Evolutionary conservation across 2,329 filamentous ascomycete species (phyloP), one percentile per base, ranked within the genome.

Genomic region (Aschersonia sp.): DNA sequence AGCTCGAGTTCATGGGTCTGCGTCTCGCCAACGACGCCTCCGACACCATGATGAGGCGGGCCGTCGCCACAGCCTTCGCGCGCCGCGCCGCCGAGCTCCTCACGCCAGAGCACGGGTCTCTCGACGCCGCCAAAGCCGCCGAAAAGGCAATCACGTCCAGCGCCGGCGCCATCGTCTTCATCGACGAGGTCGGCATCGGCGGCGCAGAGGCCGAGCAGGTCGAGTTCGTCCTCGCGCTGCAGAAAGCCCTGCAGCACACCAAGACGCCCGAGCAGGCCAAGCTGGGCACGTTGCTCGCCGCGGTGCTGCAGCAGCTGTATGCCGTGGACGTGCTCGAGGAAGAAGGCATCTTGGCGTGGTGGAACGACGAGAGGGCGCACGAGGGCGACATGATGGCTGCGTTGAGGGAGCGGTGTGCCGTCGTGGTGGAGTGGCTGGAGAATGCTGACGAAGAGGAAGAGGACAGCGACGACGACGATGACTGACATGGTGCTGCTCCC

Each of bases 1-100:
- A 91, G 61, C 77, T 97, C 35, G 92, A 98, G 62, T 85, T 98
- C 52, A 94, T 89, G 71, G 86, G 88, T 44, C 73, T 97, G n/a
- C 84, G 91, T 9, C 86, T 98, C 63, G 84, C 83, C 48, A 87
- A 85, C 58, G 88, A 97, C 58, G 92, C 92, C 2, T 89, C 88
- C 1, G 91, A 95, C 59, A 77, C 83, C 54, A 85, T 92, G 63
- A 86, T 97, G 58, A 85, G 91, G 43, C 82, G 84, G 35, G 89
- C 92, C 12, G 82, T 97, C 30, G 87, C 87, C 2, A 79, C 83
- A 2, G 85, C 89, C 1, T 91, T 97, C 61, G 84, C 87, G 57
- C 87, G 85, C 58, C 83, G 85, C 49, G 84, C 89, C 44, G 75
- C 80, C 5, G 83, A 89, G 61, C 74, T 95, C 30, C 60, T 72